These are phyloP conservation scores for Zygosaccharomyces lentus DNA, from an alignment of 805 yeast species.

Conservation along the genomic window DNA sequence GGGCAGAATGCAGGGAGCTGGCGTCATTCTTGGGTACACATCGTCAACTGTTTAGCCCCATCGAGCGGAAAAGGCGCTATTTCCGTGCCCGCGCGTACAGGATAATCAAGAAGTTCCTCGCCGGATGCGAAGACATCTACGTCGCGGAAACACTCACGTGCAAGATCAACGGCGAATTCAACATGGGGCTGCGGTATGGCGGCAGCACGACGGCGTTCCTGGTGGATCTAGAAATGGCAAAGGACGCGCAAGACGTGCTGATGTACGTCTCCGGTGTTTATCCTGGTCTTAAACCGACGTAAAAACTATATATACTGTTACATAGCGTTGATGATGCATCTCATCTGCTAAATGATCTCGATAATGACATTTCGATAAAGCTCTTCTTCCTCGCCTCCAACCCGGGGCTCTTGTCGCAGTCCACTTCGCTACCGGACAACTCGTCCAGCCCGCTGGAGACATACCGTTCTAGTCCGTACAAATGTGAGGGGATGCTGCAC, in stretches of 20 bases:
- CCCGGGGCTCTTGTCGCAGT: neutral
- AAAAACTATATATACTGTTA: no score
- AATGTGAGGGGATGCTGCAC: conserved; percentile 25
- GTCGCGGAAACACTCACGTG: no score
- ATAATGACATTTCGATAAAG: conserved; percentile 3
- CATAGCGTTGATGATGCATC: no score
- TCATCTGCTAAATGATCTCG: conserved; percentile 3
- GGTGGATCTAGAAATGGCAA: no score
- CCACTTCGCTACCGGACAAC: conserved; percentile 7
- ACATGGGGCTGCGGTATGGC: no score
- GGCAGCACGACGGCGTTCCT: no score
- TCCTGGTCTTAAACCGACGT: no score
- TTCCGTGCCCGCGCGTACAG: neutral
- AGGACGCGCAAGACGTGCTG: no score
- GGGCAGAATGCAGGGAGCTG: neutral
- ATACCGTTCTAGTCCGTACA: conserved; percentile 30
- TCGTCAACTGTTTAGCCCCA: neutral
- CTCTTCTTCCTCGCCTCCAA: conserved; percentile 1
- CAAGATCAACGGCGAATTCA: no score
- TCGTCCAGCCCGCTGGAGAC: conserved; percentile 29
- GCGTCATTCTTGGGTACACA: neutral
- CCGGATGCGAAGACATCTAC: no score
- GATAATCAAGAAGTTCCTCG: neutral
- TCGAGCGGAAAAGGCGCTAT: neutral
- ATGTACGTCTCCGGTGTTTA: no score